Evolutionary conservation across 148 eudicot genomes (phyloP), one percentile per base, ranked within the genome.

Genomic region (Persicaria tinctoria): DNA sequence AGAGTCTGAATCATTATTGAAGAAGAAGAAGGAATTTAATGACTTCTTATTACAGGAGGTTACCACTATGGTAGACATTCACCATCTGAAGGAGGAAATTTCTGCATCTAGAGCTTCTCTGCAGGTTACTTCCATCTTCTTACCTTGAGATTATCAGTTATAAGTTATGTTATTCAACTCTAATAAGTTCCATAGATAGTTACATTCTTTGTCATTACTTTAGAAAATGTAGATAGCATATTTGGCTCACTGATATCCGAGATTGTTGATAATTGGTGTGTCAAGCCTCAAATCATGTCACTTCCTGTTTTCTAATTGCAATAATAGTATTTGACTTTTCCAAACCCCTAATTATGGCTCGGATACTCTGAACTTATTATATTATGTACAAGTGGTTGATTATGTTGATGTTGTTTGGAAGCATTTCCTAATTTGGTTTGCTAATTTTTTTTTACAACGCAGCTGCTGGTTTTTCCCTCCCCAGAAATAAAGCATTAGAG

Each of bases 51-150:
- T 82, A 76, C 77, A 79, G 27, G 27, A 23, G 27, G 27, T 23
- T 23, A 23, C 27, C 27, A 23, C 27, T 23, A 23, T 23, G 27
- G 27, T 23, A 23, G 27, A 23, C 27, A 23, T 23, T 23, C 27
- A 23, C 27, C 1, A 23, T 23, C 27, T 1, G 1, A 23, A 23
- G 27, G 27, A 23, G 27, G 27, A 23, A 23, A 23, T 23, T 73
- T 84, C 91, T 79, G 78, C 81, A 57, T 84, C 87, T 75, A 87
- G 96, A 82, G 79, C 90, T 82, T 85, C 88, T 78, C 80, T 91
- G 55, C 96, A 91, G 96, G 96, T 91, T 32, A 66, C 48, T 82
- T 72, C 75, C 70, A 50, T 50, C 73, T 69, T 60, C 38, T 47
- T 32, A 64, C 10, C 70, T 64, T 64, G 70, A 38, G 47, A 64